Evolutionary conservation across 2,329 filamentous ascomycete species (phyloP), one percentile per base, ranked within the genome.

Genomic region (Ophiostoma montium): DNA sequence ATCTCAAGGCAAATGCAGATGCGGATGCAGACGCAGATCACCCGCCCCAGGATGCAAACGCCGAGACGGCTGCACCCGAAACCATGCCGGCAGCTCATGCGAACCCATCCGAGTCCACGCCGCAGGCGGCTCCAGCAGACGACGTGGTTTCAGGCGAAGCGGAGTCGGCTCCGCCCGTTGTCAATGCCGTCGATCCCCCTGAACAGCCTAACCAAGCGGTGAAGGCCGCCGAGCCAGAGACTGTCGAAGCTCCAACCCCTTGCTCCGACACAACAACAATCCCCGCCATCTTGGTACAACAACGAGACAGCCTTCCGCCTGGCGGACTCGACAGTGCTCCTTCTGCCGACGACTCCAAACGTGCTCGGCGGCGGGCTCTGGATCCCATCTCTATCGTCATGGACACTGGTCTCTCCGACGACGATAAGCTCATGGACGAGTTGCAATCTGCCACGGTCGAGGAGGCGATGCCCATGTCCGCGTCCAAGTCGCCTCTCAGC

Each of bases 361-460:
- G 57, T 8, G 55, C 62, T 7, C 67, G 59, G 53, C 67, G 63
- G 30, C 68, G 61, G 50, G 54, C 60, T 0, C 59, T 74, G 18
- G 74, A 80, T 27, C 76, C 76, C 16, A 81, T 84, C 47, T 66
- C 65, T 35, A 78, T 75, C 3, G 46, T 50, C 30, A 5, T 50
- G 21, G 43, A 69, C 36, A 58, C 72, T 38, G 74, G 75, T 60
- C 66, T 78, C 36, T 73, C 66, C 23, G 81, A 84, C n/a, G 85
- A 90, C 61, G 86, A 92, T 59, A 82, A 79, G 15, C 76, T 89
- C 54, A 84, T 94, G 76, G 84, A 94, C 50, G 88, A 94, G 65
- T 67, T 94, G 49, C 84, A 86, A 57, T 84, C 78, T 49, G 88
- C 87, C 27, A 88, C 83, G 2, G 69, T 94, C 16, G 76, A 92